Base-by-base conservation (phyloP, 192 early-diverging fungal species). In the Coemansia guatemalensis region DNA sequence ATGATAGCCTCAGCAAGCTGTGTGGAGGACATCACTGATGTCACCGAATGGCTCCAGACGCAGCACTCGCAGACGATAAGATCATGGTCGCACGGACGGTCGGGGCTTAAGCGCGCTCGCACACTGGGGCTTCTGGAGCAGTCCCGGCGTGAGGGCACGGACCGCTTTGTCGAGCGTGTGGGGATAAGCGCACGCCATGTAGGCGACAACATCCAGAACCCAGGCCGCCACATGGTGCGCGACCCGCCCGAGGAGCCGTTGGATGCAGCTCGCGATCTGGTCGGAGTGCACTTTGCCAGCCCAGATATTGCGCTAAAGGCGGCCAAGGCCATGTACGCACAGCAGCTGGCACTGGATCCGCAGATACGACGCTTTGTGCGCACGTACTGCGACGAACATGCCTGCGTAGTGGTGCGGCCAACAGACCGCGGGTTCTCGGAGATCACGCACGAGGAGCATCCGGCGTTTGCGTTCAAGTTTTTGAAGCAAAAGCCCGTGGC, bases 401-500 rank as follows among this genome's bases (percentile, higher is more conserved):
- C 88, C 29, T 82, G 84, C 26, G 83, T 96, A 11, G 81, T 83
- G 23, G 88, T 93, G 24, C 84, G 74, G 24, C 92, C 95, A 1
- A 99, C 95, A 2, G 88, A 89, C 30, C 89, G 88, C 56, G 96
- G 95, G 1, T 65, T 78, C 24, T 78, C 60, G 27, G 88, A 88
- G 58, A 94, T 99, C 58, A 65, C 53, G 14, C 88, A 92, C 47
- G 84, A 84, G 11, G 74, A 85, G 12, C 94, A 97, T 59, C 85
- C 89, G 1, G 92, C 88, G 55, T 74, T 90, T 73, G 85, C 88
- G 5, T 95, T 95, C 83, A 95, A 96, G 83, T 96, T 88, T 39
- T 63, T 99, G 51, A 67, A 71, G 17, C 83, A 88, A 32, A 97
- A 95, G 69, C 92, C 87, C 17, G 75, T 90, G 6, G 73, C 71